A percentile compares a stretch with the other conserved stretches of the same genome.
Conservation (phyloP, 106 monocot species). For the Dendrobium nobile region DNA sequence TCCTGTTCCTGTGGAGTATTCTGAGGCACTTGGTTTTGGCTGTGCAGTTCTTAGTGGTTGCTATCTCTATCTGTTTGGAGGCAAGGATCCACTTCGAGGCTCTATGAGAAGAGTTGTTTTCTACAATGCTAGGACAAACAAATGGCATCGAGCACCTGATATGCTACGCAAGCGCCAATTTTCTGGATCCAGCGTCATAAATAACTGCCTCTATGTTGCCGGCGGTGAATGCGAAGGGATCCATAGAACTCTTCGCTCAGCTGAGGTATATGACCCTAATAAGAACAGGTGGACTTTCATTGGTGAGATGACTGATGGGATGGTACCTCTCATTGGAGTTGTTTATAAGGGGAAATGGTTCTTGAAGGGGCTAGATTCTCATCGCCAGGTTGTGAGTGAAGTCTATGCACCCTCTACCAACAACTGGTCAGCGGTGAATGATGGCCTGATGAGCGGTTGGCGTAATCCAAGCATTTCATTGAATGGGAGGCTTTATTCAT, state of each 20-base stretch:
- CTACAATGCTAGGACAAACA: constrained; percentile 48
- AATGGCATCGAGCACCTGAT: constrained; percentile 51
- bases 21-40: constrained; percentile 42
- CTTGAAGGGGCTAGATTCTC: constrained; percentile 37
- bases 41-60: constrained; percentile 48
- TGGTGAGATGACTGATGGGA: constrained; percentile 40
- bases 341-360: constrained; percentile 48
- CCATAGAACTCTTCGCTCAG: constrained; percentile 37
- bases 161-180: constrained; percentile 54
- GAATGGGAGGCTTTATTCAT: constrained; percentile 39
- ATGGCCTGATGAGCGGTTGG: constrained; percentile 47
- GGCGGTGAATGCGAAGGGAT: constrained; percentile 59
- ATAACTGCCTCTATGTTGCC: constrained; percentile 49
- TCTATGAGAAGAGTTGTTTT: constrained; percentile 48
- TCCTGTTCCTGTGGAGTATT: constrained; percentile 40
- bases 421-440: constrained; percentile 26
- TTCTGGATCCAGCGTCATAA: constrained; percentile 46
- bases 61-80: constrained; percentile 50
- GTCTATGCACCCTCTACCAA: constrained; percentile 33
- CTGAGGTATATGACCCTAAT: constrained; percentile 49
- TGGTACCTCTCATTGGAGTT: constrained; percentile 53
- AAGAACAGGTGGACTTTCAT: constrained; percentile 41
- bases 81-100: constrained; percentile 44
- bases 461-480: constrained; percentile 39
- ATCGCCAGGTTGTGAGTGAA: constrained; percentile 40